phyloP scores from a whole-genome alignment of 2,329 filamentous ascomycete species.

The Drechslera avenae region DNA sequence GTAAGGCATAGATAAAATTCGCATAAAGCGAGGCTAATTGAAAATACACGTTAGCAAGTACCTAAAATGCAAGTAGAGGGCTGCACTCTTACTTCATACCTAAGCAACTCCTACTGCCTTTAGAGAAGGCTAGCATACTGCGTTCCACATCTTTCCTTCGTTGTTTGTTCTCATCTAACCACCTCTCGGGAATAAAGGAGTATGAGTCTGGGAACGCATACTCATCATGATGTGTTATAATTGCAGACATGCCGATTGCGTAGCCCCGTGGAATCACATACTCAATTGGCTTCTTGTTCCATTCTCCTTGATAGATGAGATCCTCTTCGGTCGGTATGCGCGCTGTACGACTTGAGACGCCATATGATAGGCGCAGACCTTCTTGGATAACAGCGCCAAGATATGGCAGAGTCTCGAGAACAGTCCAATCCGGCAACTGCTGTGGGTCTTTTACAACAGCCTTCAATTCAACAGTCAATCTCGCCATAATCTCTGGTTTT shows the following conservation, averaged over 20 bases:
- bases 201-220: conserved; percentile 31
- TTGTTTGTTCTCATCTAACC: conserved; percentile 35
- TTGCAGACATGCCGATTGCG: conserved; percentile 35
- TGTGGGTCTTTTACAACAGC: conserved; percentile 22
- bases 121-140: conserved; percentile 38
- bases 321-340: conserved; percentile 31
- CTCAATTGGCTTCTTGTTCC: conserved; percentile 29
- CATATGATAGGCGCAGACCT: conserved; percentile 36
- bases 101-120: conserved; percentile 39
- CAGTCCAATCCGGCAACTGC: conserved; percentile 22
- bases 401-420: conserved; percentile 37
- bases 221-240: conserved; percentile 32
- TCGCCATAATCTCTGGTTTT: conserved; percentile 26
- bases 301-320: conserved; percentile 31
- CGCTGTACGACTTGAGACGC: conserved; percentile 33
- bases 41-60: no score
- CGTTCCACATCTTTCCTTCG: conserved; percentile 33
- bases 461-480: conserved; percentile 34
- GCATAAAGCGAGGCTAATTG: no score
- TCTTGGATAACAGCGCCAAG: conserved; percentile 43
- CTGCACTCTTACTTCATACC: conserved; percentile 46
- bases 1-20: no score
- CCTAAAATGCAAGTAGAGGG: no score
- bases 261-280: conserved; percentile 30
- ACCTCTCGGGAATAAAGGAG: conserved; percentile 38